Percentiles rank a stretch among this genome's conserved stretches.
Conservation (phyloP, 257 asterid species). For the Solanum neorickii region DNA sequence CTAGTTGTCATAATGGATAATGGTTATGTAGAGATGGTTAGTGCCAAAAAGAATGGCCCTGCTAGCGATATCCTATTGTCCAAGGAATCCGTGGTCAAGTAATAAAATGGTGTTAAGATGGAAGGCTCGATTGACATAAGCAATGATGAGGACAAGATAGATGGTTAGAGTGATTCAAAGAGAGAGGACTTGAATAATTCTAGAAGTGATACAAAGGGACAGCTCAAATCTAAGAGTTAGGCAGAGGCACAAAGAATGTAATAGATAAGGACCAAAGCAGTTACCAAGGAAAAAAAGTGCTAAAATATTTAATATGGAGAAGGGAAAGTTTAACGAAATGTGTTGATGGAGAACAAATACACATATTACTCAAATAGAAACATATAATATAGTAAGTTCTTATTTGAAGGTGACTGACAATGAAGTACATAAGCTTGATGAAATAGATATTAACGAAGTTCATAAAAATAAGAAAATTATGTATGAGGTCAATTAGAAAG, state of each 20-base stretch:
- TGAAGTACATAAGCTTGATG: conserved; percentile 9
- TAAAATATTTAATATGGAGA: not conserved
- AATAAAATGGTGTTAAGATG: too few relatives aligned
- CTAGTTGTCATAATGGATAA: too few relatives aligned
- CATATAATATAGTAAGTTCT: conserved; percentile 5
- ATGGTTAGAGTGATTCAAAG: conserved; percentile 11
- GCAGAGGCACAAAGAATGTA: not conserved
- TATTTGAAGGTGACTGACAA: conserved; percentile 11
- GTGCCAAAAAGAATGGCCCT: not conserved
- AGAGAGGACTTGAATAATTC: not conserved
- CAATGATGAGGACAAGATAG: conserved; percentile 4
- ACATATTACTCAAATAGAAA: conserved; percentile 6
- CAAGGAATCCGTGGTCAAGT: too few relatives aligned
- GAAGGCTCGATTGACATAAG: too few relatives aligned
- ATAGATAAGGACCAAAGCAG: not conserved
- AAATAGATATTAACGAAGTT: not conserved
- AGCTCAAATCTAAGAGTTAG: not conserved
- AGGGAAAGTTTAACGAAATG: not conserved
- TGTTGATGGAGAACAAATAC: conserved; percentile 8
- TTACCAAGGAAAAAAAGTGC: not conserved
- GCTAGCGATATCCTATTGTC: too few relatives aligned
- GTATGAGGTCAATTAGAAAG: too few relatives aligned
- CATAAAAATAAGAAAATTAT: not conserved
- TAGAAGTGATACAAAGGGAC: conserved; percentile 5
- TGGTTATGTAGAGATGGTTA: too few relatives aligned